These are phyloP conservation scores for Puya raimondii DNA, from an alignment of 176 grass and related monocot species.

Conservation along the genomic window DNA sequence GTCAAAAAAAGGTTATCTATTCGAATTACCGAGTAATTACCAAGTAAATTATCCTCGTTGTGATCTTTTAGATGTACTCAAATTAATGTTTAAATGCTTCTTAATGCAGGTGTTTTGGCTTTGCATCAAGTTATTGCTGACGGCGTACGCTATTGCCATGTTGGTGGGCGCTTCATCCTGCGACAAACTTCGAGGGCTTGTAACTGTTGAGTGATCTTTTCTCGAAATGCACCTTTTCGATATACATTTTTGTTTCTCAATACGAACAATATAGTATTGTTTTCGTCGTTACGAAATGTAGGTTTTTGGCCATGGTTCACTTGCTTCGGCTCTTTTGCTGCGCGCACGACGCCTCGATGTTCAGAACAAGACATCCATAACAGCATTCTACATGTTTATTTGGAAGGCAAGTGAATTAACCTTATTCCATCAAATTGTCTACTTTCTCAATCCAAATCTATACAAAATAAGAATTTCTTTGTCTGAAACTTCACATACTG, in stretches of 20 bases:
- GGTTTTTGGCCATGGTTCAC: conserved; percentile 54
- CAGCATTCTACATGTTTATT: conserved; percentile 93
- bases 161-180: conserved; percentile 51
- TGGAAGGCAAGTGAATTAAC: conserved; percentile 44
- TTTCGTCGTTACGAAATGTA: background rate
- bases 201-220: conserved; percentile 36
- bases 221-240: background rate
- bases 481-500: too few relatives aligned
- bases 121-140: conserved; percentile 55
- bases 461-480: too few relatives aligned
- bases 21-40: background rate
- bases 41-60: background rate
- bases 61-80: background rate
- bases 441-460: background rate
- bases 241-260: background rate
- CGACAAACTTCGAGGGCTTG: conserved; percentile 23
- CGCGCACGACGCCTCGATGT: conserved; percentile 29
- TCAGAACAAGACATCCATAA: conserved; percentile 31
- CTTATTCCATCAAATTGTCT: background rate
- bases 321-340: conserved; percentile 43
- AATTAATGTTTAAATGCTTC: background rate
- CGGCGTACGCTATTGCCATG: conserved; percentile 64
- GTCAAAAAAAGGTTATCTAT: conserved; percentile 53
- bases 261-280: background rate
- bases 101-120: conserved; percentile 62